These are phyloP conservation scores for Euryodendron excelsum DNA, from an alignment of 148 eudicot genomes.

Conservation along the genomic window DNA sequence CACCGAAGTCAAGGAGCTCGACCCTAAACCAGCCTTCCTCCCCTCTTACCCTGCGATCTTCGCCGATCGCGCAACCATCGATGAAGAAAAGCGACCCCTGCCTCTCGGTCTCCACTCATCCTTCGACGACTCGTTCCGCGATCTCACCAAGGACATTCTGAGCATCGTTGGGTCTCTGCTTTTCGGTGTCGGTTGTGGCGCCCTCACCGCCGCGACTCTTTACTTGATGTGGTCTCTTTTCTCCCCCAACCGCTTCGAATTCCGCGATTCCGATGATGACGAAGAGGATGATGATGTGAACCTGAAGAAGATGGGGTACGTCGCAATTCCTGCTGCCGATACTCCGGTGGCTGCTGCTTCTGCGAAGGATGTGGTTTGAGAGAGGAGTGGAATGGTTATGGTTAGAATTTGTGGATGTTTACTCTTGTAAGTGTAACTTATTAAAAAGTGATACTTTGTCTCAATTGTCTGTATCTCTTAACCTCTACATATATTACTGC, in stretches of 20 bases:
- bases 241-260: conserved; percentile 32
- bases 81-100: not conserved
- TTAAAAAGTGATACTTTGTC: not conserved
- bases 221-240: conserved; percentile 64
- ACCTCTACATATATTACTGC: conserved; percentile 1
- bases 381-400: not conserved
- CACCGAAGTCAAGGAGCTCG: conserved; percentile 35
- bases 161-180: conserved; percentile 65
- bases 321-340: conserved; percentile 37
- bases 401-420: not conserved
- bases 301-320: conserved; percentile 59
- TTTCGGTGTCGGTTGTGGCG: conserved; percentile 82
- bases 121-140: conserved; percentile 30
- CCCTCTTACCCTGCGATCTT: conserved; percentile 13
- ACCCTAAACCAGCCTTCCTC: conserved; percentile 17
- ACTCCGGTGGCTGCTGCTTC: conserved; percentile 16
- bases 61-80: conserved; percentile 10
- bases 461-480: conserved; percentile 5
- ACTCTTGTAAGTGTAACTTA: not conserved
- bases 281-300: conserved; percentile 39
- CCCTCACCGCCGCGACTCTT: conserved; percentile 66
- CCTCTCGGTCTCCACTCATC: conserved; percentile 39
- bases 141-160: conserved; percentile 59
- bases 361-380: conserved; percentile 37
- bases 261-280: conserved; percentile 32